These are phyloP conservation scores for Wickerhamomyces strasburgensis DNA, from an alignment of 805 yeast species.

Conservation along the genomic window DNA sequence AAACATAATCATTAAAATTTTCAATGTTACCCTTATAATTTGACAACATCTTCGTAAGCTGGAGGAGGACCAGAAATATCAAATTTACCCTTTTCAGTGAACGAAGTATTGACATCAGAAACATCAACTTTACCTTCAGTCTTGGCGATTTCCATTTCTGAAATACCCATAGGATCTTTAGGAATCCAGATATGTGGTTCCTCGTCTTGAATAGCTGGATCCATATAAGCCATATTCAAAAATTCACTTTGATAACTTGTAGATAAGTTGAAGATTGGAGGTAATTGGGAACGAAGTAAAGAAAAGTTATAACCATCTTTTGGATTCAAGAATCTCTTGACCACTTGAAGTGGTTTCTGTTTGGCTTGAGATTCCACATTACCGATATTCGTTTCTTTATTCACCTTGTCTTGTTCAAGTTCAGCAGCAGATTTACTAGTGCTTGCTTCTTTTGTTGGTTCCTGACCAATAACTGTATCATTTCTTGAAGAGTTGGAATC, in stretches of 20 bases:
- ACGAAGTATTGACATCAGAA: slow-evolving; percentile 51
- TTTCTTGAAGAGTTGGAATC: slow-evolving; percentile 26
- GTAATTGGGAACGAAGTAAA: slow-evolving; percentile 34
- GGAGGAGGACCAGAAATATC: slow-evolving; percentile 66
- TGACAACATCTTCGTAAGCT: slow-evolving; percentile 43
- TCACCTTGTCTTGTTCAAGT: slow-evolving; percentile 19
- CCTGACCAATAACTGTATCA: slow-evolving; percentile 27
- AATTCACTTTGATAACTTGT: slow-evolving; percentile 29
- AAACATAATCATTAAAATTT: neutral
- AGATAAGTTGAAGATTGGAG: slow-evolving; percentile 30
- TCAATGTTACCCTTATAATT: no score
- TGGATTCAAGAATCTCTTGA: slow-evolving; percentile 36
- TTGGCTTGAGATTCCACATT: slow-evolving; percentile 17
- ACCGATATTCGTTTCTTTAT: slow-evolving; percentile 18
- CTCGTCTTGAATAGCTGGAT: slow-evolving; percentile 52
- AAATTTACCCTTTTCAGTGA: slow-evolving; percentile 52
- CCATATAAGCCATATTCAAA: slow-evolving; percentile 37
- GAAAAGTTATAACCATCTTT: slow-evolving; percentile 41
- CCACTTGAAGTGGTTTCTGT: slow-evolving; percentile 11
- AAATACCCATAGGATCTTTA: slow-evolving; percentile 61
- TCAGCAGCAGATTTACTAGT: slow-evolving; percentile 3
- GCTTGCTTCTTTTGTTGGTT: slow-evolving; percentile 5
- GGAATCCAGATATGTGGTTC: slow-evolving; percentile 70
- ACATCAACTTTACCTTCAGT: slow-evolving; percentile 54
- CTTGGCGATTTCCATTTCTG: slow-evolving; percentile 50